Evolutionary conservation across 2,329 filamentous ascomycete species (phyloP), one percentile per base, ranked within the genome.

Genomic region (Ophiostoma novo-ulmi): DNA sequence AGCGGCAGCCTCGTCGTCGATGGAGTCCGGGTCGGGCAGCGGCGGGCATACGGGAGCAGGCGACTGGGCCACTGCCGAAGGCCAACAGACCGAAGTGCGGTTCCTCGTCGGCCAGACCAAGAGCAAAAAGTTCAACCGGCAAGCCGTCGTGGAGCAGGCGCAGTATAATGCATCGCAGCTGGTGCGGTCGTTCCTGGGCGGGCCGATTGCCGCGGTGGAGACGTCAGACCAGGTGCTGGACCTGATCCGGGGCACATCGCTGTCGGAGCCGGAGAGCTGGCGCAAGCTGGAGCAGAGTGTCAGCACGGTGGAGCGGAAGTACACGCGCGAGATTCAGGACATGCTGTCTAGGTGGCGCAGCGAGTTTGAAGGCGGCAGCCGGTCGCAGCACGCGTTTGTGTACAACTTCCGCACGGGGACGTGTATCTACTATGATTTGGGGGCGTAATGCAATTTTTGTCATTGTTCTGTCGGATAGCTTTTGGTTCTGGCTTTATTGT

Each of bases 111-210:
- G 91, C 0, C 90, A 92, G 71, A 94, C 93, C 68, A 89, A 90
- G 75, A 93, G 89, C 79, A 97, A 97, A 80, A 98, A 97, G 82
- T 91, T 91, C 73, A 97, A 97, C 80, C 89, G 94, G 69, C 89
- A 89, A 77, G 89, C 89, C 38, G 93, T 98, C 68, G 89, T 97
- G 67, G 92, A 97, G 78, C 91, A 94, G 74, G 90, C 90, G 73
- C 88, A 88, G 79, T 78, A 77, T 71, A 84, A 82, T 73, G 84
- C 83, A 5, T 84, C 87, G 39, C 87, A 86, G 70, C 83, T 94
- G 48, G 85, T 93, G 14, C 87, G 90, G 41, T 87, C 86, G 5
- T 93, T 93, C 74, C 82, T 92, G 5, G 86, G 90, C 39, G 92
- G 92, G 0, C 93, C 93, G 0, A 91, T 97, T 71, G 87, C 91